phyloP scores from a whole-genome alignment of 108 stramenopile species.

The Chaetoceros muelleri region DNA sequence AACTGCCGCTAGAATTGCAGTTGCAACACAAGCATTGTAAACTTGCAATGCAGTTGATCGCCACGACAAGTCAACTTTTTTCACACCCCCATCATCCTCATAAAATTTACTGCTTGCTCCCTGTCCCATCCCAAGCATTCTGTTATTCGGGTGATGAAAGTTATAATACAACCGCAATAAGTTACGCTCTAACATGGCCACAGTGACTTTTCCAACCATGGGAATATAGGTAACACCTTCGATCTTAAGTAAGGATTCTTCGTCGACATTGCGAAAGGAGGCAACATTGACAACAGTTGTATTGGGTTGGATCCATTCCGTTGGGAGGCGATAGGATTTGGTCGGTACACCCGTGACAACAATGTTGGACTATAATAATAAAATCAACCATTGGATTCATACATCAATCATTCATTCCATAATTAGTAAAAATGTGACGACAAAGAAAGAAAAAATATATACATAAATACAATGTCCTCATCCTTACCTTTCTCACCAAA shows the following conservation, averaged over 20 bases:
- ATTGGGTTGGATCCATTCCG: constrained; percentile 86
- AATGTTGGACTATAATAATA: constrained; percentile 50
- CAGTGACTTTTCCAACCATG: constrained; percentile 94
- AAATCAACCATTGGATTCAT: too few relatives aligned
- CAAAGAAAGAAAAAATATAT: background rate
- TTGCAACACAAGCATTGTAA: constrained; percentile 30
- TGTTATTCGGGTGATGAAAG: constrained; percentile 64
- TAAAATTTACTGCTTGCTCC: too few relatives aligned
- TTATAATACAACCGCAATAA: constrained; percentile 87
- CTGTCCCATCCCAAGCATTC: constrained; percentile 15
- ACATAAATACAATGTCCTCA: background rate
- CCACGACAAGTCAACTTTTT: constrained; percentile 14
- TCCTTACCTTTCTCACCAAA: constrained; percentile 66
- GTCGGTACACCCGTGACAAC: constrained; percentile 92
- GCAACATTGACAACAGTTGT: constrained; percentile 94
- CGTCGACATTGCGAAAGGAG: constrained; percentile 92
- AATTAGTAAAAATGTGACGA: background rate
- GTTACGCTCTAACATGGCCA: constrained; percentile 92
- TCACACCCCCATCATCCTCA: constrained; percentile 5
- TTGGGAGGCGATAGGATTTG: constrained; percentile 81
- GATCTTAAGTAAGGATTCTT: constrained; percentile 75
- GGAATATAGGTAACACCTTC: constrained; percentile 87
- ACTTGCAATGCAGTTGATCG: constrained; percentile 24
- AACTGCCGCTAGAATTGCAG: constrained; percentile 15
- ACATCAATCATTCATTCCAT: background rate